phyloP scores from a whole-genome alignment of 208 protist genomes.

The Kentomonas sorsogonicus region DNA sequence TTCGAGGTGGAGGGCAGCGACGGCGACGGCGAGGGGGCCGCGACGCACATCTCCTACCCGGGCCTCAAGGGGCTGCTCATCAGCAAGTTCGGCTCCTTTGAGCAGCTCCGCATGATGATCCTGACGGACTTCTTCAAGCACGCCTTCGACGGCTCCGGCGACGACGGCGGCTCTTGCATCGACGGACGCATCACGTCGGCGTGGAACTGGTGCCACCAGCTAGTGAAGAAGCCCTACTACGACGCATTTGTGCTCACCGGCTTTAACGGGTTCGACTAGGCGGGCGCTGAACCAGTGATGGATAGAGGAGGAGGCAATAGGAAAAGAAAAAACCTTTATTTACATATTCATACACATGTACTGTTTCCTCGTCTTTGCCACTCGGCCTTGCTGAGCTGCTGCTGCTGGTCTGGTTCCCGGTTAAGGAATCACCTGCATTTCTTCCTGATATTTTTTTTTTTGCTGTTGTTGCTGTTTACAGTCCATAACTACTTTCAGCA shows the following conservation, averaged over 20 bases:
- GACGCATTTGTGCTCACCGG: conserved; percentile 94
- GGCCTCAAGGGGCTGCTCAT: conserved; percentile 71
- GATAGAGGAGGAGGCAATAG: neutral
- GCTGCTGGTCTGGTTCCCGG: too few species aligned
- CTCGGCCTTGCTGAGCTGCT: too few species aligned
- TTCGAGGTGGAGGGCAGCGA: conserved; percentile 30
- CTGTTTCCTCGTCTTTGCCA: too few species aligned
- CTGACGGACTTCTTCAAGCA: conserved; percentile 95
- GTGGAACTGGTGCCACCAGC: conserved; percentile 96
- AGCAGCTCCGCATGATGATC: conserved; percentile 73
- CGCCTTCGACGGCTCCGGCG: conserved; percentile 91
- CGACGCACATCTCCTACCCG: conserved; percentile 48
- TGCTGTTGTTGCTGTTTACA: too few species aligned
- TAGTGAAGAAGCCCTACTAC: conserved; percentile 96
- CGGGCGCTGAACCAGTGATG: neutral
- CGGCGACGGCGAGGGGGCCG: conserved; percentile 14
- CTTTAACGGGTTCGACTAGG: conserved; percentile 95
- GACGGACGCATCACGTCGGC: conserved; percentile 96
- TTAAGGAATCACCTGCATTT: too few species aligned
- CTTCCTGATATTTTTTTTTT: too few species aligned
- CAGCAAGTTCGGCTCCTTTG: conserved; percentile 67
- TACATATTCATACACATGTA: too few species aligned
- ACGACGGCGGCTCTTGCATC: conserved; percentile 94
- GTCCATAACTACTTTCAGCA: too few species aligned
- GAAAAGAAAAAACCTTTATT: neutral